Percentiles rank a stretch among this genome's conserved stretches.
Evolutionary conservation across 768 basidiomycete species (phyloP).

Genomic region (Pleurotus pulmonarius): DNA sequence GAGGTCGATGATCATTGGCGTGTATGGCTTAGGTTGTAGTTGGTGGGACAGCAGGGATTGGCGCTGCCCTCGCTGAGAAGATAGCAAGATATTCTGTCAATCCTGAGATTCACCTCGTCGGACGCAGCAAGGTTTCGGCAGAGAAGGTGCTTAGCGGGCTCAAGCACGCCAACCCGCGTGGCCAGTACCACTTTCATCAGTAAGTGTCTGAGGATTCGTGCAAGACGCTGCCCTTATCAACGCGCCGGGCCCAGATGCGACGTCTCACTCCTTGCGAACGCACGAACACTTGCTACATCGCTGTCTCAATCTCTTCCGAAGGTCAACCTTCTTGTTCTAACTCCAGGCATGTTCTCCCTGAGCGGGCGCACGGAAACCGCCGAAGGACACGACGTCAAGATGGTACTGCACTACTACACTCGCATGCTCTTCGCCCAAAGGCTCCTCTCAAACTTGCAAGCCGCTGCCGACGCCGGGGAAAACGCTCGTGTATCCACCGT

Average conservation of each 20-base stretch:
- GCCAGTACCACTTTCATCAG: slow-evolving; percentile 1
- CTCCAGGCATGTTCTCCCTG: slow-evolving; percentile 37
- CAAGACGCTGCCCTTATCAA: neutral
- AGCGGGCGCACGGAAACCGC: slow-evolving; percentile 36
- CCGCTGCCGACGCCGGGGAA: slow-evolving; percentile 35
- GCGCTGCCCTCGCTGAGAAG: slow-evolving; percentile 1
- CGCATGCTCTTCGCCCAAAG: slow-evolving; percentile 48
- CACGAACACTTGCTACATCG: neutral
- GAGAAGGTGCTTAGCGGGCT: neutral
- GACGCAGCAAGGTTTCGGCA: neutral
- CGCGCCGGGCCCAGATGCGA: neutral
- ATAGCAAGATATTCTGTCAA: neutral
- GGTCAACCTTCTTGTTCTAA: slow-evolving; percentile 51
- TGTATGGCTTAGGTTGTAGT: neutral
- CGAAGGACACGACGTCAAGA: slow-evolving; percentile 41
- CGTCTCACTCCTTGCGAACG: neutral
- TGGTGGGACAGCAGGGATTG: slow-evolving; percentile 2
- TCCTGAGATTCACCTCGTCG: neutral
- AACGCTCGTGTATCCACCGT: slow-evolving; percentile 48
- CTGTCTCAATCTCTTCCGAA: slow-evolving; percentile 24
- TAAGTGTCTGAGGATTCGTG: neutral
- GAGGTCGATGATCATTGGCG: neutral
- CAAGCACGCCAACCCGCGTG: neutral
- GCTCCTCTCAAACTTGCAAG: slow-evolving; percentile 37
- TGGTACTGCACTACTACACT: slow-evolving; percentile 47